A percentile compares a stretch with the other conserved stretches of the same genome.
Conservation (phyloP, 768 basidiomycete species). For the Psilocybe sp. region DNA sequence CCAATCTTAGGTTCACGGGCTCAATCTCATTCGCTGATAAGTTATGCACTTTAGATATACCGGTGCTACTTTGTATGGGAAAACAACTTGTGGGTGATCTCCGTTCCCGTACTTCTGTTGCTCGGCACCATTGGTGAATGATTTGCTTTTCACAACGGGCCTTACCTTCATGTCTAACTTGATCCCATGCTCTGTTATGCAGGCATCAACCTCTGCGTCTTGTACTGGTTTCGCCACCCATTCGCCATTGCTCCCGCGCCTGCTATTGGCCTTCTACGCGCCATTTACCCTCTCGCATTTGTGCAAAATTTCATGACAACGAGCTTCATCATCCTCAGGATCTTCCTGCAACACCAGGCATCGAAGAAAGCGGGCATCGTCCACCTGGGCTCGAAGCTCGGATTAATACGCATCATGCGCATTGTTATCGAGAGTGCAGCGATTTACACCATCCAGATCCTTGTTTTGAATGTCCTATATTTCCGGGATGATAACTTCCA, state of each 20-base stretch:
- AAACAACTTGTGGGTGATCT: slow-evolving; percentile 16
- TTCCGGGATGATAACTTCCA: slow-evolving; percentile 13
- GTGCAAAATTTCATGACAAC: slow-evolving; percentile 27
- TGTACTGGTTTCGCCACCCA: slow-evolving; percentile 24
- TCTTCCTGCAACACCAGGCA: slow-evolving; percentile 22
- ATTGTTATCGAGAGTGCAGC: slow-evolving; percentile 24
- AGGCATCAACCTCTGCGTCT: slow-evolving; percentile 18
- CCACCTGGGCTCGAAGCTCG: slow-evolving; percentile 7
- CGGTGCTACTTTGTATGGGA: slow-evolving; percentile 28
- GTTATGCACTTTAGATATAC: slow-evolving; percentile 19
- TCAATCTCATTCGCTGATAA: too few relatives aligned
- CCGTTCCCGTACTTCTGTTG: slow-evolving; percentile 20
- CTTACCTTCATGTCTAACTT: too few relatives aligned
- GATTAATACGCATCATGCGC: slow-evolving; percentile 12
- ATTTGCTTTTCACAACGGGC: too few relatives aligned
- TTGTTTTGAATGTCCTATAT: slow-evolving; percentile 19
- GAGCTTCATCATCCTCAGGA: slow-evolving; percentile 23
- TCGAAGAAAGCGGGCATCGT: slow-evolving; percentile 18
- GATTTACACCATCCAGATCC: slow-evolving; percentile 22
- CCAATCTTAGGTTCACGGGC: too few relatives aligned
- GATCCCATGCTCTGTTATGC: too few relatives aligned
- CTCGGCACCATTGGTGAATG: slow-evolving; percentile 17
- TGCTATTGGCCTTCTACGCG: slow-evolving; percentile 12
- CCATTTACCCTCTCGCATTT: slow-evolving; percentile 24
- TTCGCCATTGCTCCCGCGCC: slow-evolving; percentile 1